These are phyloP conservation scores for Amphirosellinia nigrospora DNA, from an alignment of 495 filamentous ascomycete genomes.

Conservation along the genomic window DNA sequence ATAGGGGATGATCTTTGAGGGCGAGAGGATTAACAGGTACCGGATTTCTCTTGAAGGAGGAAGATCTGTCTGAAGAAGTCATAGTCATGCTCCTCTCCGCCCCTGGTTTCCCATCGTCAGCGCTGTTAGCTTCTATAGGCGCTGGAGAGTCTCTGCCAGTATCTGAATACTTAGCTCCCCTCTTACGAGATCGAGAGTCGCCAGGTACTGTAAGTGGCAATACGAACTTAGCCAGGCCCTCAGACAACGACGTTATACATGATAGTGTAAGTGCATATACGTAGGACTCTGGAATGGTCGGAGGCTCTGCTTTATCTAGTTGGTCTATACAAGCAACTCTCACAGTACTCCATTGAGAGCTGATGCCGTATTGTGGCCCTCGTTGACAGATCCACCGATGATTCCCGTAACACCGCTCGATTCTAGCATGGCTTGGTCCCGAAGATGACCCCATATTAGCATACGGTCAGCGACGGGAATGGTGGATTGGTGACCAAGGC, in stretches of 20 bases:
- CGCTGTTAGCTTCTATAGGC: constrained; percentile 42
- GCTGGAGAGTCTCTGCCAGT: constrained; percentile 51
- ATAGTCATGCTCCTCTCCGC: constrained; percentile 47
- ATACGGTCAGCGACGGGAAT: constrained; percentile 62
- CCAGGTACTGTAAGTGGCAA: constrained; percentile 83
- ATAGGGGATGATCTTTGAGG: constrained; percentile 72
- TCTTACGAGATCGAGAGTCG: constrained; percentile 60
- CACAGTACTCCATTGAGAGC: constrained; percentile 86
- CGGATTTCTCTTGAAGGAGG: constrained; percentile 62
- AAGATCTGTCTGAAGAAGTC: constrained; percentile 49
- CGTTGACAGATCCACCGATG: constrained; percentile 76
- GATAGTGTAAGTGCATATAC: constrained; percentile 87
- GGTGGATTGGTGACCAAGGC: constrained; percentile 83
- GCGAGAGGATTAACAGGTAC: constrained; percentile 81
- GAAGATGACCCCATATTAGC: constrained; percentile 49
- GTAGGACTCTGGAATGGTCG: constrained; percentile 86
- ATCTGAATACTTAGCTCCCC: constrained; percentile 47
- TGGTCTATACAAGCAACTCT: constrained; percentile 90
- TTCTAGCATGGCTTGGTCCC: constrained; percentile 88
- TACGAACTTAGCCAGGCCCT: constrained; percentile 90
- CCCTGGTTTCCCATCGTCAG: constrained; percentile 32
- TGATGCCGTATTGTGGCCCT: constrained; percentile 78
- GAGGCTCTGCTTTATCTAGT: constrained; percentile 89
- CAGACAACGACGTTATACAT: constrained; percentile 86
- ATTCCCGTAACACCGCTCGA: constrained; percentile 87